These are phyloP conservation scores for Trichoderma afroharzianum DNA, from an alignment of 2,329 filamentous ascomycete genomes.

Conservation along the genomic window DNA sequence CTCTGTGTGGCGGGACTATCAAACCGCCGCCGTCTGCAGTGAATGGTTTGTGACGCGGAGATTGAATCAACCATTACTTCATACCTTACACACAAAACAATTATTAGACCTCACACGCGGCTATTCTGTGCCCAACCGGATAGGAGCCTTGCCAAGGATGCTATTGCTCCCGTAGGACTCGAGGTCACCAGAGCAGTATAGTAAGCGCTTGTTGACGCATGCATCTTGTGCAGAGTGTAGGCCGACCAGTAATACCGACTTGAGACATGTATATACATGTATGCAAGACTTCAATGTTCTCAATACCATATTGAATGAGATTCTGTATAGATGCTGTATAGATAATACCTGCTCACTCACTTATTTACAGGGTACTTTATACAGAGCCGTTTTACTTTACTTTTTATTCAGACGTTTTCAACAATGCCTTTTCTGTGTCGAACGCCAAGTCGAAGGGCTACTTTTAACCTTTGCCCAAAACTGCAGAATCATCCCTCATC, in stretches of 20 bases:
- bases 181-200: neutral
- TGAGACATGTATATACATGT: neutral
- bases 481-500: neutral
- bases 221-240: neutral
- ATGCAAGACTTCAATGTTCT: neutral
- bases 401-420: neutral
- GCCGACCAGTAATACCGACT: neutral
- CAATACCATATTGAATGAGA: no score
- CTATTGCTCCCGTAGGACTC: neutral
- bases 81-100: neutral
- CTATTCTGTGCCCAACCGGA: neutral
- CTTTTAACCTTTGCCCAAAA: neutral
- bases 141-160: neutral
- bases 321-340: neutral
- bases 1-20: neutral
- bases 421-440: neutral
- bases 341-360: neutral
- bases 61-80: neutral
- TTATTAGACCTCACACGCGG: neutral
- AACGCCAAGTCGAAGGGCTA: neutral
- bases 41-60: neutral
- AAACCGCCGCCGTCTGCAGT: neutral
- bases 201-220: conserved; percentile 11
- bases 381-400: neutral
- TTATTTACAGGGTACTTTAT: neutral